Conservation (phyloP, 2,329 filamentous ascomycete genomes). For the Epichloe uncinata region DNA sequence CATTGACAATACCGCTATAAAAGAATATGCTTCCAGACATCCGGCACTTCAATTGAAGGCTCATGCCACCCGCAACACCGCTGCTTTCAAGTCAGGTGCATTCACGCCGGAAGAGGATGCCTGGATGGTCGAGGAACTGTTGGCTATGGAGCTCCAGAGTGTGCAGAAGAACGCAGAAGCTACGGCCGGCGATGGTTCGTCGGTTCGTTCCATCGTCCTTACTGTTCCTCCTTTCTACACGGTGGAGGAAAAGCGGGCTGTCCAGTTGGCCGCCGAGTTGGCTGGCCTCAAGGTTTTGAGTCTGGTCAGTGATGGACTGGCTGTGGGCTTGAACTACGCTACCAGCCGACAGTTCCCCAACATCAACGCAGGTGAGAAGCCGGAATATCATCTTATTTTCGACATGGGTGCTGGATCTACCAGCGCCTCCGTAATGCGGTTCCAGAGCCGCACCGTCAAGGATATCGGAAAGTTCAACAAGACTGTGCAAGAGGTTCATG, state of each 20-base stretch:
- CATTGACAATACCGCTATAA: constrained; percentile 44
- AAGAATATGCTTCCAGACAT: constrained; percentile 61
- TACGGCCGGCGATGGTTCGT: constrained; percentile 61
- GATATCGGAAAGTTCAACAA: constrained; percentile 91
- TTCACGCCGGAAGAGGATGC: constrained; percentile 48
- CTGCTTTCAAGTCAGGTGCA: constrained; percentile 66
- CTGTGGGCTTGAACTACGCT: constrained; percentile 91
- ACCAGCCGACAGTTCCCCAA: constrained; percentile 82
- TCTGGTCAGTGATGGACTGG: constrained; percentile 77
- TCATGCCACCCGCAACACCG: constrained; percentile 49
- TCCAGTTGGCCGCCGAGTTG: constrained; percentile 72
- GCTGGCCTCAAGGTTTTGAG: constrained; percentile 78
- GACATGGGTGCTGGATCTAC: constrained; percentile 97
- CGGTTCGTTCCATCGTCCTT: constrained; percentile 71
- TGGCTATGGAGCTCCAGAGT: constrained; percentile 93
- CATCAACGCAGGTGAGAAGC: constrained; percentile 67
- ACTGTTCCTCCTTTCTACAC: constrained; percentile 88
- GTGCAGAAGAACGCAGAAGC: constrained; percentile 78
- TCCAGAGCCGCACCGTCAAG: constrained; percentile 82
- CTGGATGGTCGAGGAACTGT: constrained; percentile 77
- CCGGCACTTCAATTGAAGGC: constrained; percentile 61
- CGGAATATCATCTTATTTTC: constrained; percentile 86
- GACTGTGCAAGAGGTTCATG: constrained; percentile 88
- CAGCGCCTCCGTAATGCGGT: constrained; percentile 77
- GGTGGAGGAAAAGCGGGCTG: constrained; percentile 73